Base-by-base conservation (phyloP, 73 alveolate species). In the Symbiodinium natans region DNA sequence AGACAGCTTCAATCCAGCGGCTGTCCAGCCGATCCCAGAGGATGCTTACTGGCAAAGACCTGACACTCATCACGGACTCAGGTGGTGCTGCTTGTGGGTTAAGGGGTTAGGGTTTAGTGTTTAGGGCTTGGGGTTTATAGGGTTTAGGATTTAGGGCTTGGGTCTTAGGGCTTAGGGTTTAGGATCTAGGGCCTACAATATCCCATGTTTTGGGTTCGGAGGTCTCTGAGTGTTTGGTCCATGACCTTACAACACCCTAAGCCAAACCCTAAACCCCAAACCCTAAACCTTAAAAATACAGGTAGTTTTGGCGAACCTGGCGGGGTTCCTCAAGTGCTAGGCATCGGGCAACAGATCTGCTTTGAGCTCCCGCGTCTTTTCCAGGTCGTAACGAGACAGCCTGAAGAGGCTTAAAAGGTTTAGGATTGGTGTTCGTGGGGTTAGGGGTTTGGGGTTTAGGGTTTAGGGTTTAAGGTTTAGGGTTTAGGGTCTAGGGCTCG, bases 21-120 rank as follows among this genome's bases (percentile, higher is more conserved):
- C 94, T 86, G 83, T 86, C 94, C 31, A 86, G 56, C 25, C 83
- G 94, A 54, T 86, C 94, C 94, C 94, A 86, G 34, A 48, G 56
- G 94, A 86, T 86, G 68, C 83, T 86, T 83, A 86, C 94, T 29
- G 94, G 94, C 59, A 86, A 40, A 23, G 94, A 86, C 93, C 93
- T 86, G 36, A 52, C 41, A 0, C 5, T 17, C 27, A 15, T 48
- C 17, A 5, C 27, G 63, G 63, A 0, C 1, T 48, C 19, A 48
- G 63, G 63, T 17, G 10, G 10, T 48, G 1, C 23, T 1, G 63
- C 19, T 48, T 48, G 19, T 17, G 63, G 63, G 2, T 5, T 5
- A 48, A 5, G 63, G 63, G 23, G 23, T 5, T 5, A 48, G 63
- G 63, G 17, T 48, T 48, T 48, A 48, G 63, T 17, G 63, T 48